Base-by-base conservation (phyloP, 768 basidiomycete species). In the Leccinum rimulosum region DNA sequence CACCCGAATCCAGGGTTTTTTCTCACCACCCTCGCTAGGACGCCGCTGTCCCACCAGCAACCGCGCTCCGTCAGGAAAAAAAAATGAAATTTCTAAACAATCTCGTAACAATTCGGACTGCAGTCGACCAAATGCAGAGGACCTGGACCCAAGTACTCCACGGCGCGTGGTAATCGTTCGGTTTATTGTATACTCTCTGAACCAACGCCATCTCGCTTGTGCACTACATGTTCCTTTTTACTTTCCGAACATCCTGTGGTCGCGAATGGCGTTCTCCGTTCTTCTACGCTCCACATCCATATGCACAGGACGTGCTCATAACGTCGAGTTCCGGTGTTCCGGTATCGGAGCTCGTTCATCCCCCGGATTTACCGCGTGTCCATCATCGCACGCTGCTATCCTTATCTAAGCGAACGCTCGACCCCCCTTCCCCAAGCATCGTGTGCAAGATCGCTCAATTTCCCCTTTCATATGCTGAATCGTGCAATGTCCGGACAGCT, bases 91-190 rank as follows among this genome's bases (percentile, higher is more conserved):
- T 70, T 63, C 55, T 50, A 27, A 61, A 33, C 33, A n/a, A 62
- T 68, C 64, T 64, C 64, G 69, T 70, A 70, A 70, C 54, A 9
- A 35, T 51, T 64, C 55, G 19, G 61, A 58, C 64, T 57, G 51
- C 35, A 12, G 52, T 57, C 25, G 22, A 15, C 57, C 40, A 1
- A 45, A 45, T 45, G 43, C 31, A 58, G 62, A 69, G 59, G 69
- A 71, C 67, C 69, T 71, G 57, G 69, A 64, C 67, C 62, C 64
- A 55, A 38, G 11, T 33, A 54, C 69, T 67, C 67, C 69, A 70
- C 70, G 19, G 53, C 68, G 61, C 70, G 61, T 72, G 70, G 63
- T 60, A 57, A 50, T 57, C 70, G 70, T 61, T 31, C 52, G 58
- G 56, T 64, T 64, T 63, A 40, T 66, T 55, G 54, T 50, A 33